Evolutionary conservation across 75 land plant genomes (phyloP), one percentile per base, ranked within the genome.

Genomic region (Cryptomeria japonica): DNA sequence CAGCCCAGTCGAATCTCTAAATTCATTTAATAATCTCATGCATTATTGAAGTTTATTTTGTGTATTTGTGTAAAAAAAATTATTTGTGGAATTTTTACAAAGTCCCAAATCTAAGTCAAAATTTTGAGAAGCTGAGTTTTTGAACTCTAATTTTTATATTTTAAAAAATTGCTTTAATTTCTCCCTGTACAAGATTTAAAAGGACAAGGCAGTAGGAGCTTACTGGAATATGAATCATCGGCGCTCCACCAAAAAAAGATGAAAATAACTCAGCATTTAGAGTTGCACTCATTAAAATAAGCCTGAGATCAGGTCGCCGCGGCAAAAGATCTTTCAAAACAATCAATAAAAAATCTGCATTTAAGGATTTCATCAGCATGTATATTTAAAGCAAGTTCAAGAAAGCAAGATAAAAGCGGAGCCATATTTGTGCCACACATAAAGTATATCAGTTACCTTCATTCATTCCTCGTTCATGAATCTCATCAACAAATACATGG

Each of bases 391-490:
- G 36, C 25, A 34, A 28, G 37, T 32, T 15, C 13, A 73, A 14
- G 13, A 12, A 72, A 31, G 39, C n/a, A 13, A 14, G 12, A 12
- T 44, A 13, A 87, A 68, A 72, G 7, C 46, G 83, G 13, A 75
- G 0, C 15, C 77, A 75, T 34, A 75, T 14, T 75, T 34, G 15
- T 34, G 15, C 15, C 3, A 34, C 37, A 2, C 3, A 76, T 44
- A 70, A 15, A 36, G 22, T 39, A 47, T 46, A 37, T 22, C 46
- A 22, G 39, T n/a, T 75, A 96, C 97, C 97, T 94, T 98, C 99
- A 90, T 98, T 98, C 99, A 98, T 98, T 86, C 99, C 99, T 90
- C 99, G 87, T 89, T 98, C 99, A 92, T 98, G 99, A 88, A 98
- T 98, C 90, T 98, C 99, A 94, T 98, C 99, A 31, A 98, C 99